These are phyloP conservation scores for Lagerstroemia speciosa DNA, from an alignment of 345 rosid species.

Conservation along the genomic window DNA sequence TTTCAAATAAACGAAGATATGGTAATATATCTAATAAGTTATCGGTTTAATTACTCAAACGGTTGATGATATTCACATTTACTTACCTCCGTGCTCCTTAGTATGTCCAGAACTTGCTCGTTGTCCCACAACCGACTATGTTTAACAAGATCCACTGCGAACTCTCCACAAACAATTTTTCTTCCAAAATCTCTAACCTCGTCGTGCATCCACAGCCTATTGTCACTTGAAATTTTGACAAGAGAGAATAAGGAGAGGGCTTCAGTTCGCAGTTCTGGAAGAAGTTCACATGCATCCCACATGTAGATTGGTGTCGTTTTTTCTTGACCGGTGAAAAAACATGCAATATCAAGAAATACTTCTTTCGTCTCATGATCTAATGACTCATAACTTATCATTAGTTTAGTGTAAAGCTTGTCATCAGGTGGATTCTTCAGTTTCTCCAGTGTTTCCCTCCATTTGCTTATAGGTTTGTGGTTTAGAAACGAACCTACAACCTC, in stretches of 20 bases:
- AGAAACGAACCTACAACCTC: background rate
- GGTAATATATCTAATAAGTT: no score
- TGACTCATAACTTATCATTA: background rate
- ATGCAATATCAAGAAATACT: slow-evolving; percentile 1
- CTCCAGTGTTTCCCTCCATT: background rate
- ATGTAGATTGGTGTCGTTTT: background rate
- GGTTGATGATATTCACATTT: no score
- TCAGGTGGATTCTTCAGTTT: background rate
- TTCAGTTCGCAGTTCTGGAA: background rate
- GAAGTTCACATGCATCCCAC: background rate
- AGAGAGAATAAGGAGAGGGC: background rate
- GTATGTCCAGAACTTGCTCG: no score
- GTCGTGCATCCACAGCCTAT: slow-evolving; percentile 1
- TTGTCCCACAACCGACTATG: background rate
- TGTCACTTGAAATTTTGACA: background rate
- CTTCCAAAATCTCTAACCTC: slow-evolving; percentile 2
- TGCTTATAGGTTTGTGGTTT: background rate
- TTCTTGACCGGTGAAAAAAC: background rate
- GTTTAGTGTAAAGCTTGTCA: background rate
- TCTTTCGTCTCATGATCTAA: background rate
- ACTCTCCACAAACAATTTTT: background rate
- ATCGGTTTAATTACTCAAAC: no score
- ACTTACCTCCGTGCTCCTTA: background rate
- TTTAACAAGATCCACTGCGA: background rate
- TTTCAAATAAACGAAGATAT: no score